phyloP scores from a whole-genome alignment of 2,329 filamentous ascomycete species.

The Penicillium brevicompactum region DNA sequence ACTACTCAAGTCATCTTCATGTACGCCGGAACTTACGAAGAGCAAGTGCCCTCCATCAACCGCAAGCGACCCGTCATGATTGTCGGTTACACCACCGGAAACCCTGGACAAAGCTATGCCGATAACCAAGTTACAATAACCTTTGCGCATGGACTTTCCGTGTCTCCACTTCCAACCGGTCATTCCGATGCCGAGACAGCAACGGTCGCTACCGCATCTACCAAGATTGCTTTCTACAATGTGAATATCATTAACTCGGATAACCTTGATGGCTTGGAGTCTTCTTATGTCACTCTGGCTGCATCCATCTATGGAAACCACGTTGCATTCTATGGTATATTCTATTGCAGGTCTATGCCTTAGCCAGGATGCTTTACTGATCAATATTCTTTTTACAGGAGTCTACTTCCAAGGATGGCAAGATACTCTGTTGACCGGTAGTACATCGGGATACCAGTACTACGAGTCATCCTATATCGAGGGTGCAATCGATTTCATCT shows the following conservation, averaged over 20 bases:
- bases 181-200: constrained; percentile 29
- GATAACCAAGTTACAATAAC: constrained; percentile 19
- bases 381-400: not conserved
- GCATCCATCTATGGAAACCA: constrained; percentile 14
- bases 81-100: constrained; percentile 18
- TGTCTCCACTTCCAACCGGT: constrained; percentile 24
- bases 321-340: constrained; percentile 51
- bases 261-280: constrained; percentile 29
- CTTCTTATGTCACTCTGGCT: constrained; percentile 21
- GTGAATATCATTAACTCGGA: constrained; percentile 24
- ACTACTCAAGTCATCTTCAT: constrained; percentile 41
- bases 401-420: constrained; percentile 45
- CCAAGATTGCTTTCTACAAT: constrained; percentile 22
- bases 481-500: constrained; percentile 56
- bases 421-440: constrained; percentile 53
- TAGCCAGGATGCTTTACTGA: not conserved
- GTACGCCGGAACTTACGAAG: constrained; percentile 22
- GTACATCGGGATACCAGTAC: constrained; percentile 47
- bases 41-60: constrained; percentile 25
- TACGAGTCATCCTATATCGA: constrained; percentile 50
- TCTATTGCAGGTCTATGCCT: constrained; percentile 28
- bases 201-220: constrained; percentile 22
- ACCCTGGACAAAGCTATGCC: constrained; percentile 19
- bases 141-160: constrained; percentile 26
- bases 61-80: constrained; percentile 21